Evolutionary conservation across 495 filamentous ascomycete species (phyloP), one percentile per base, ranked within the genome.

Genomic region (Penicillium lagena): DNA sequence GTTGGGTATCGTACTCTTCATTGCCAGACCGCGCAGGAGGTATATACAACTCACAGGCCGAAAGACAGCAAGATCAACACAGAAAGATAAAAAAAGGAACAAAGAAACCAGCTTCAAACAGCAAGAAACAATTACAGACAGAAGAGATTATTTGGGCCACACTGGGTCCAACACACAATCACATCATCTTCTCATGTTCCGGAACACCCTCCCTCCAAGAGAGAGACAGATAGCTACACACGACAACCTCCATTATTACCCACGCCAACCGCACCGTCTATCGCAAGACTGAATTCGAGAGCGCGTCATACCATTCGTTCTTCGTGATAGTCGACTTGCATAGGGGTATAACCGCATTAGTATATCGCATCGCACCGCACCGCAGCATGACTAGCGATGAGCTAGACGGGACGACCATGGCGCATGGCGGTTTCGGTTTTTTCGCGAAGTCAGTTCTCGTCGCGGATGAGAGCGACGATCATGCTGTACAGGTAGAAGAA

Each of bases 401-500:
- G 36, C 43, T 56, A 63, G 44, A 36, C 38, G 29, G 59, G 47
- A 54, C 51, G 54, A 50, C 59, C 65, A 51, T 66, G 46, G 55
- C 59, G 67, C 64, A 67, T 68, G 46, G 59, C 68, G 60, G 71
- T 45, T 46, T 71, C 58, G 44, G 66, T 64, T 52, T 67, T 60
- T 37, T 50, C 52, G 45, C 62, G 60, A 52, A 76, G 54, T 81
- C 69, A 96, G 68, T 90, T 81, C 70, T 98, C 93, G 64, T 99
- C 94, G 56, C 85, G 82, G 76, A 99, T 99, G 42, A 97, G 75
- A 47, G 91, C 91, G 42, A 96, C 93, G 47, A 99, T 99, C 94
- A 99, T 99, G 67, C 70, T 91, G 82, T 97, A 99, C 22, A 99
- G 82, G 72, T 99, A 99, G 81, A 96, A 99, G 79, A 99, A 99